Evolutionary conservation across 139 green algal species (phyloP).

Genomic region (Chlamydomonas applanata): DNA sequence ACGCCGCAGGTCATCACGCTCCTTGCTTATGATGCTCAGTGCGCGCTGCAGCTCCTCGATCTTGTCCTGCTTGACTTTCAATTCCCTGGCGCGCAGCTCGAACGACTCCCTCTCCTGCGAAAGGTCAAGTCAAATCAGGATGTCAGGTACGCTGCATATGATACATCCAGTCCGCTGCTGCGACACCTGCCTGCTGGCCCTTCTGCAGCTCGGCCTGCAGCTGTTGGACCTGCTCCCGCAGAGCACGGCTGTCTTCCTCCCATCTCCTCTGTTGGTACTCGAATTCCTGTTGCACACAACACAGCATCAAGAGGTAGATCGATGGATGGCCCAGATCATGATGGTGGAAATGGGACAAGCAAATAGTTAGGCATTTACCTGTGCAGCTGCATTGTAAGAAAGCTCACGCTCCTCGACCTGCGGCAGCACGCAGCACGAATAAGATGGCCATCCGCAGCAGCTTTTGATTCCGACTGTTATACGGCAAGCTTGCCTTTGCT

Average conservation of each 20-base stretch:
- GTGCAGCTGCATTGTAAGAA: conserved; percentile 14
- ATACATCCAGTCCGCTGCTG: too few relatives aligned
- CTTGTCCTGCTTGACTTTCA: conserved; percentile 1
- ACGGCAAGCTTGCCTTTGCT: not conserved
- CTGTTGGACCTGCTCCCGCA: not conserved
- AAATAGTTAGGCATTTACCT: not conserved
- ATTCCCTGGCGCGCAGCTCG: not conserved
- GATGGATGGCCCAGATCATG: too few relatives aligned
- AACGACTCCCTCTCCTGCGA: not conserved
- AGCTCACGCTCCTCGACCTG: conserved; percentile 10
- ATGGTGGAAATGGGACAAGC: too few relatives aligned
- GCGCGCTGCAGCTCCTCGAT: not conserved
- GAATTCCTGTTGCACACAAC: conserved; percentile 7
- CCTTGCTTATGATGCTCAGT: not conserved
- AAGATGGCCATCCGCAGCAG: not conserved
- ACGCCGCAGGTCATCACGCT: conserved; percentile 16
- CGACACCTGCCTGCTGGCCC: not conserved
- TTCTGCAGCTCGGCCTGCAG: not conserved
- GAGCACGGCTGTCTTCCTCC: not conserved
- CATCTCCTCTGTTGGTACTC: conserved; percentile 10
- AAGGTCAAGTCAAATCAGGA: not conserved
- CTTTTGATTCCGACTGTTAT: not conserved
- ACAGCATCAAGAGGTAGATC: not conserved
- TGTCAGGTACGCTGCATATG: too few relatives aligned
- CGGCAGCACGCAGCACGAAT: not conserved